These are phyloP conservation scores for Lantana camara DNA, from an alignment of 257 asterid genomes.

Conservation along the genomic window DNA sequence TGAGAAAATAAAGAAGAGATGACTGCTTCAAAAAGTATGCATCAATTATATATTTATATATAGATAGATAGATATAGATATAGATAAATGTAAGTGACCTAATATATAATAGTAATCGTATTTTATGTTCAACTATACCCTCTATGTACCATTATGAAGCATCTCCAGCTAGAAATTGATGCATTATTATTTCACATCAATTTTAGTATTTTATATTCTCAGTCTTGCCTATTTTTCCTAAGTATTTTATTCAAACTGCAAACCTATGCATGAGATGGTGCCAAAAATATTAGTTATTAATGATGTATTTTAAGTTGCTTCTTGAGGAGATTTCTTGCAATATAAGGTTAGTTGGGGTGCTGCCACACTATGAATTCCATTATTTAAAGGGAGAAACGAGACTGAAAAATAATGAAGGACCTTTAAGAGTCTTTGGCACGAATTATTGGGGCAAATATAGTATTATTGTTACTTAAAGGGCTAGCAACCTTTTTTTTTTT, in stretches of 20 bases:
- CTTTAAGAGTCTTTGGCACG: not conserved
- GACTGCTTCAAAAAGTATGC: no score
- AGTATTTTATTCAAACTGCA: not conserved
- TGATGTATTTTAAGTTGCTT: not conserved
- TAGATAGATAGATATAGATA: no score
- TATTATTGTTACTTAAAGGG: not conserved
- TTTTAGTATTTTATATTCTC: not conserved
- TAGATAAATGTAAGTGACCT: no score
- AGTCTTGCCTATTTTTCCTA: not conserved
- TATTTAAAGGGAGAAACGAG: not conserved
- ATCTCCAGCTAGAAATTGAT: no score
- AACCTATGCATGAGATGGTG: not conserved
- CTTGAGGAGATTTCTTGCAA: not conserved
- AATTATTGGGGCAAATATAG: not conserved
- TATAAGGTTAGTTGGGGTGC: no score
- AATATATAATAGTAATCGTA: no score
- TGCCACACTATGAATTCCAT: no score
- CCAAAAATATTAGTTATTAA: not conserved
- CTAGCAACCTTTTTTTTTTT: not conserved
- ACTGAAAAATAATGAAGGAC: not conserved
- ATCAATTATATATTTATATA: no score
- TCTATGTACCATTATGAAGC: no score
- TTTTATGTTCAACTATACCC: no score
- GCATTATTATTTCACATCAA: no score
- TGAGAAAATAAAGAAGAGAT: no score